Evolutionary conservation across 2,329 filamentous ascomycete genomes (phyloP).

Genomic region (Colletotrichum karsti): DNA sequence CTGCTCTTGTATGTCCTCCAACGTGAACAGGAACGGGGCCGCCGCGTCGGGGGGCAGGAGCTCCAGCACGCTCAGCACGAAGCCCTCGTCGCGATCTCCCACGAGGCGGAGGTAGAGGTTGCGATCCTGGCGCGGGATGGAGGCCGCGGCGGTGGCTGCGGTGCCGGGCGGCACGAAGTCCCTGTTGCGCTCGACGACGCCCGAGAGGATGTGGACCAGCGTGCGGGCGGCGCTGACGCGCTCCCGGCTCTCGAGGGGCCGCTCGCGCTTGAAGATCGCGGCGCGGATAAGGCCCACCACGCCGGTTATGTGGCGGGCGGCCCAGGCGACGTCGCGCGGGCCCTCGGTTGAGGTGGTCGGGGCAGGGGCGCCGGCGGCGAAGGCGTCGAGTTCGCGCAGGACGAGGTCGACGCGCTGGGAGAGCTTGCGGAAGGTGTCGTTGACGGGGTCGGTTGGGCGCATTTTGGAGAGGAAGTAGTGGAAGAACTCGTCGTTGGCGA

Average conservation of each 20-base stretch:
- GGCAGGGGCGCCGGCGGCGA: slow-evolving; percentile 28
- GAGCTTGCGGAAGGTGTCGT: slow-evolving; percentile 57
- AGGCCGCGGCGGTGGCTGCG: not conserved
- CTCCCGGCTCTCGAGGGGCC: slow-evolving; percentile 46
- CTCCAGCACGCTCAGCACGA: slow-evolving; percentile 54
- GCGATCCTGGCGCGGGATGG: slow-evolving; percentile 37
- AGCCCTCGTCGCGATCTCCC: slow-evolving; percentile 51
- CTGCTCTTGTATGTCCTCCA: slow-evolving; percentile 42
- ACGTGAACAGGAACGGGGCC: slow-evolving; percentile 49
- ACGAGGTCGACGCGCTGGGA: slow-evolving; percentile 56
- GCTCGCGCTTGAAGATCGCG: slow-evolving; percentile 47
- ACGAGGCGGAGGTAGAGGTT: slow-evolving; percentile 60
- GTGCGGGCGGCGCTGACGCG: slow-evolving; percentile 55
- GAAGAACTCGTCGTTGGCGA: slow-evolving; percentile 64
- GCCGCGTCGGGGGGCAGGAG: slow-evolving; percentile 52
- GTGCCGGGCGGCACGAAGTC: slow-evolving; percentile 42
- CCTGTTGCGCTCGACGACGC: slow-evolving; percentile 50
- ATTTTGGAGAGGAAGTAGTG: slow-evolving; percentile 58
- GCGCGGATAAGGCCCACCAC: slow-evolving; percentile 52
- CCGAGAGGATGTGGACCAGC: slow-evolving; percentile 56
- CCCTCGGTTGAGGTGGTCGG: slow-evolving; percentile 36
- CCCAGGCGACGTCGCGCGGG: slow-evolving; percentile 55
- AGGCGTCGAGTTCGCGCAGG: slow-evolving; percentile 52
- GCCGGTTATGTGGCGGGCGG: slow-evolving; percentile 53
- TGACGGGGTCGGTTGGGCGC: slow-evolving; percentile 51